Conservation (phyloP, 768 basidiomycete species). For the Mycena vitilis region DNA sequence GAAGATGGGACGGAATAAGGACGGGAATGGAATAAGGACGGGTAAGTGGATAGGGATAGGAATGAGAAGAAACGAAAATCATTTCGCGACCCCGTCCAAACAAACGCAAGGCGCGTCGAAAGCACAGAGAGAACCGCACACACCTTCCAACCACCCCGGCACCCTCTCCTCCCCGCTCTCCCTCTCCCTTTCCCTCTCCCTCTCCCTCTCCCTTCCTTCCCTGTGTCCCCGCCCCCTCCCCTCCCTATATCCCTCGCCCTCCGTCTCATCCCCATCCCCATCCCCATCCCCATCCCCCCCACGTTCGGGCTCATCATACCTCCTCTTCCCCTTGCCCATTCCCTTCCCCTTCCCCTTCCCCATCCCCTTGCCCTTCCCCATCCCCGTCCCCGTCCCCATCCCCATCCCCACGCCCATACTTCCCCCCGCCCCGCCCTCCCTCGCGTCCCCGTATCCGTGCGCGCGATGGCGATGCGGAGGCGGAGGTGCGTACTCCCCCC, state of each 20-base stretch:
- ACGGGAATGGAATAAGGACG: too few species aligned
- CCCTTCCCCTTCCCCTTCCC: constrained; percentile 10
- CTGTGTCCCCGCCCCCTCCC: constrained; percentile 50
- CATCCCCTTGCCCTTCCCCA: too few species aligned
- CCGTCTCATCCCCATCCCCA: constrained; percentile 37
- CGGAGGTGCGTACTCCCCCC: neutral
- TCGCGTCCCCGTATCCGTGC: too few species aligned
- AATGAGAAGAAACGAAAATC: too few species aligned
- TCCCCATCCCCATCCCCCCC: constrained; percentile 14
- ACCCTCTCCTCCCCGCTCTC: constrained; percentile 41
- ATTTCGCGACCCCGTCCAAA: too few species aligned
- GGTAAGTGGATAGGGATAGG: too few species aligned
- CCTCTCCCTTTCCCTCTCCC: constrained; percentile 37
- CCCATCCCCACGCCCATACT: constrained; percentile 16
- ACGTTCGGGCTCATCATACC: constrained; percentile 13
- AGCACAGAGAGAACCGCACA: too few species aligned
- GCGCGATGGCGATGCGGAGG: too few species aligned
- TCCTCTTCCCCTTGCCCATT: constrained; percentile 30
- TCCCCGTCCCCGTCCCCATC: neutral
- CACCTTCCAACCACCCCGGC: constrained; percentile 55
- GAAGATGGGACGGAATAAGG: too few species aligned
- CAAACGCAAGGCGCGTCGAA: too few species aligned
- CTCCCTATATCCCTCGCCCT: constrained; percentile 30
- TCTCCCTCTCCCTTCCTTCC: constrained; percentile 38
- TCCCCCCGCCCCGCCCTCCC: too few species aligned